Percentiles rank a stretch among this genome's conserved stretches.
Evolutionary conservation across 306 rosid genomes (phyloP).

Genomic region (Begonia peltatifolia): DNA sequence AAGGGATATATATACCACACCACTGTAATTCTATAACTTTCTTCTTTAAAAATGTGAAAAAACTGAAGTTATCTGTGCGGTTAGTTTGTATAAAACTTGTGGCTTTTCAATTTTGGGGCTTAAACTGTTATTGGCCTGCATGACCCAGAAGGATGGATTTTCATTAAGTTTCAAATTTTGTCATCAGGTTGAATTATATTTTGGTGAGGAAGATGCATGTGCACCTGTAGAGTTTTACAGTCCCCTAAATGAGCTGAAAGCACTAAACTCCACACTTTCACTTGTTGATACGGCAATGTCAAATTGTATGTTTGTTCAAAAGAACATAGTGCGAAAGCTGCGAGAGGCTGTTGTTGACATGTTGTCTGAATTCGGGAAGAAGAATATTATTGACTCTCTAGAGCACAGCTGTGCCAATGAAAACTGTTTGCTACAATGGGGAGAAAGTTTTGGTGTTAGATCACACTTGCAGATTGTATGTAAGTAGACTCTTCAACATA

Average conservation of each 20-base stretch:
- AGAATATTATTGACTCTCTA: constrained; percentile 18
- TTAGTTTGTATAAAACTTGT: constrained; percentile 3
- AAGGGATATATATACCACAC: constrained; percentile 5
- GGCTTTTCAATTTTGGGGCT: constrained; percentile 1
- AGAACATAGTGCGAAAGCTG: constrained; percentile 28
- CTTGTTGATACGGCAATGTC: constrained; percentile 34
- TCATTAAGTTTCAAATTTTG: constrained; percentile 12
- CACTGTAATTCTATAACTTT: neutral
- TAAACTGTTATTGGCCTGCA: neutral
- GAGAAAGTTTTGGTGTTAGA: constrained; percentile 45
- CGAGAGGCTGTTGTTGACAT: constrained; percentile 21
- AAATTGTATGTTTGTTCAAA: constrained; percentile 22
- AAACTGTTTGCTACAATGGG: constrained; percentile 52
- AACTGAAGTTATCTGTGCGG: neutral
- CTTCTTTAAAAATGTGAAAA: neutral
- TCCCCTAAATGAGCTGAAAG: constrained; percentile 65
- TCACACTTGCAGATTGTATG: constrained; percentile 56
- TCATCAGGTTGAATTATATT: constrained; percentile 79
- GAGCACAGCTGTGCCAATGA: constrained; percentile 31
- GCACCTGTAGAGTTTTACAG: constrained; percentile 40
- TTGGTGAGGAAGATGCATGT: constrained; percentile 37
- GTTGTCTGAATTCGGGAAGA: constrained; percentile 30
- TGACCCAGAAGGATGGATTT: constrained; percentile 12
- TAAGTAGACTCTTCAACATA: constrained; percentile 22
- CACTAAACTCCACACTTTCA: constrained; percentile 49